Conservation (phyloP, 2,329 filamentous ascomycete species). For the Madurella mycetomatis region DNA sequence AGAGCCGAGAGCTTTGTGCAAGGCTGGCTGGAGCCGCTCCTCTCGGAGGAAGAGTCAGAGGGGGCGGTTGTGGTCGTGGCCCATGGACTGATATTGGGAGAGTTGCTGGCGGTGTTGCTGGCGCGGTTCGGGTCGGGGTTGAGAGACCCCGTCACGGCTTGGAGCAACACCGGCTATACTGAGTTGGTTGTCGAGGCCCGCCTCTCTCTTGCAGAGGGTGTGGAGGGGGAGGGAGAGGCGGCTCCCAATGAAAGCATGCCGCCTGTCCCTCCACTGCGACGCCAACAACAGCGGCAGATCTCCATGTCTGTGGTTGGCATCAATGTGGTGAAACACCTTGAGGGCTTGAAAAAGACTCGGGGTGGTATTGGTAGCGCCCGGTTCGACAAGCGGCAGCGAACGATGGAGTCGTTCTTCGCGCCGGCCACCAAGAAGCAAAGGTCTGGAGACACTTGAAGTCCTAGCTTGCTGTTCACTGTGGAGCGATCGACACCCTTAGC, state of each 20-base stretch:
- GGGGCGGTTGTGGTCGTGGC: conserved; percentile 64
- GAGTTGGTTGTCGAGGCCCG: conserved; percentile 27
- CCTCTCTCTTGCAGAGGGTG: not conserved
- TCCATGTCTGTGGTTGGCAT: conserved; percentile 50
- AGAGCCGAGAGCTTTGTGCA: conserved; percentile 65
- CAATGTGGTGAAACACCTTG: conserved; percentile 69
- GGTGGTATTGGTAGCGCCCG: conserved; percentile 76
- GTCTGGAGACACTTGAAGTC: conserved; percentile 6
- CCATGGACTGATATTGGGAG: conserved; percentile 75
- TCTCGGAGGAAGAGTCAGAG: conserved; percentile 33
- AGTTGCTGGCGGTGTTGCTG: conserved; percentile 61
- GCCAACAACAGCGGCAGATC: not conserved
- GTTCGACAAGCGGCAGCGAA: conserved; percentile 71
- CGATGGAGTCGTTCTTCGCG: conserved; percentile 69
- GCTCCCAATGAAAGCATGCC: conserved; percentile 13
- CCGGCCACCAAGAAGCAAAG: conserved; percentile 47
- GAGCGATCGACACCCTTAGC: no score
- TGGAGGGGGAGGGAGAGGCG: not conserved
- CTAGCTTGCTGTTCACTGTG: no score
- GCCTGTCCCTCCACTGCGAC: not conserved
- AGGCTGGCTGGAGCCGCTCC: conserved; percentile 55
- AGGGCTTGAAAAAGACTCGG: conserved; percentile 69
- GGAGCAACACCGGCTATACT: conserved; percentile 52
- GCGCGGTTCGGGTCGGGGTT: conserved; percentile 41
- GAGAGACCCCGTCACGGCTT: conserved; percentile 33